Evolutionary conservation across 352 stramenopile species (phyloP), one percentile per base, ranked within the genome.

Genomic region (Globisporangium recalcitrans): DNA sequence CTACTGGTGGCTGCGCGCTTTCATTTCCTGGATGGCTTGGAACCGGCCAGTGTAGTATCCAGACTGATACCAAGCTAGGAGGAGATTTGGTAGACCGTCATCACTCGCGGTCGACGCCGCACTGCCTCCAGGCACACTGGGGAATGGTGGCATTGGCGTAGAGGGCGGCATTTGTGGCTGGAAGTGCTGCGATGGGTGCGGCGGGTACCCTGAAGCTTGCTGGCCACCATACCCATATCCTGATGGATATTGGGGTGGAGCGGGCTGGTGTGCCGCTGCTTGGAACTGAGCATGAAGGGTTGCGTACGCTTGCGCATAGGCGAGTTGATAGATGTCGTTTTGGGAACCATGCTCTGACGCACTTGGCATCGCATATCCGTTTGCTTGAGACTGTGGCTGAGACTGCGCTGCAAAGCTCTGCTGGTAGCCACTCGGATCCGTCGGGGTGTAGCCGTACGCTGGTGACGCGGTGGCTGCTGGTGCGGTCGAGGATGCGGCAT

Each of bases 51-150:
- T 91, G 58, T 89, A 90, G 65, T 92, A 94, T 53, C 82, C 85
- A 19, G 81, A 91, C 59, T 92, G 83, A 70, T 92, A 94, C 83
- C 85, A 94, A n/a, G 85, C 73, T 55, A 94, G 69, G 8, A 92
- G 70, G 52, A 92, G 42, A 36, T 88, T 91, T 7, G 85, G 75
- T 21, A 94, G 63, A 3, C 85, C 80, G 29, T 92, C 80, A 53
- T 87, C 73, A 42, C 29, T 68, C 29, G 24, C 63, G 62, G 10
- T 27, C 1, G 34, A n/a, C 27, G 42, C 36, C 27, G 60, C 32
- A 22, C 62, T 65, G 26, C 74, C 67, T n/a, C 58, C 59, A 49
- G 72, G 57, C 22, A 14, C 42, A 40, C 16, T 69, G 21, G 58
- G 42, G 27, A 64, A 64, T 27, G 60, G 60, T 11, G 63, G 58